Evolutionary conservation across 2,329 filamentous ascomycete genomes (phyloP).

Genomic region (Colletotrichum lupini): DNA sequence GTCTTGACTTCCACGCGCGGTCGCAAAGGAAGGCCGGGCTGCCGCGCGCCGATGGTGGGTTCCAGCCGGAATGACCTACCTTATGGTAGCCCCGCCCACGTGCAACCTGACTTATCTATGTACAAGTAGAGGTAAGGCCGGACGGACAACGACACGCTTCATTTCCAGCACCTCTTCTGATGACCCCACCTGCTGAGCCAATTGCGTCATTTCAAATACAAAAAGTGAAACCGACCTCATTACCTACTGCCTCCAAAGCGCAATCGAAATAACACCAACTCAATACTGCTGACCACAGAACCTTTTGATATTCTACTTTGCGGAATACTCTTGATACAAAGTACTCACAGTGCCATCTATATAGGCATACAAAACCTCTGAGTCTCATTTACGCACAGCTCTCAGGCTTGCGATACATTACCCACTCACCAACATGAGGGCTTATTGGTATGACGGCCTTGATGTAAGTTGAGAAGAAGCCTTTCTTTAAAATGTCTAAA

Average conservation of each 20-base stretch:
- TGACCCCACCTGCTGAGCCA: conserved; percentile 22
- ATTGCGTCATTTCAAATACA: conserved; percentile 30
- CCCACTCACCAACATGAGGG: conserved; percentile 57
- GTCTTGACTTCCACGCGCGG: too few species aligned
- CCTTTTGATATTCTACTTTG: neutral
- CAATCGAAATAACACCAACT: neutral
- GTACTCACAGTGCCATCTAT: neutral
- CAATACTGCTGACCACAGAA: neutral
- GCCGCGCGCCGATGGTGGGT: neutral
- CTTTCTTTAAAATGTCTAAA: neutral
- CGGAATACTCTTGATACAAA: neutral
- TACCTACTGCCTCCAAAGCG: neutral
- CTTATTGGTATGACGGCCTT: conserved; percentile 68
- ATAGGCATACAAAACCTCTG: neutral
- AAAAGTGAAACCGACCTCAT: neutral
- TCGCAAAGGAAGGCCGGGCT: neutral
- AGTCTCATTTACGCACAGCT: neutral
- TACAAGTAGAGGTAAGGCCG: neutral
- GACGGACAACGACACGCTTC: neutral
- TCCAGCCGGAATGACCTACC: neutral
- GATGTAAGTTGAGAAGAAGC: conserved; percentile 53
- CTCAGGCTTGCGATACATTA: neutral
- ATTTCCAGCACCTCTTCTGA: neutral
- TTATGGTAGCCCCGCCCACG: neutral
- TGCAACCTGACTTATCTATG: neutral